A percentile compares a stretch with the other conserved stretches of the same genome.
phyloP scores from a whole-genome alignment of 768 basidiomycete genomes.

The Mycena metata region DNA sequence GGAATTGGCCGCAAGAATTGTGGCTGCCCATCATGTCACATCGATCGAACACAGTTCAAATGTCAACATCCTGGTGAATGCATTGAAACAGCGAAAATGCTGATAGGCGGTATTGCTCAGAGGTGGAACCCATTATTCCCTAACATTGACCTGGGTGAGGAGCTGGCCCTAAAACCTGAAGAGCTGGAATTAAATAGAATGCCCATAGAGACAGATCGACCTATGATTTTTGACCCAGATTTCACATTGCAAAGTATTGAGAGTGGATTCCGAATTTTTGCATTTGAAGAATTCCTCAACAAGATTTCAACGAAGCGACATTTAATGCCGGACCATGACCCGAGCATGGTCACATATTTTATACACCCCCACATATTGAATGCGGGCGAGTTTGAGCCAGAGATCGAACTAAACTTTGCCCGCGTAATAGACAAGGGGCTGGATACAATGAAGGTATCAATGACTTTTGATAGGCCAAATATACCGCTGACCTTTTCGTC shows the following conservation, averaged over 20 bases:
- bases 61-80: neutral
- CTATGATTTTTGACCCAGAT: neutral
- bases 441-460: too few relatives aligned
- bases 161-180: neutral
- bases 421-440: too few relatives aligned
- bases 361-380: neutral
- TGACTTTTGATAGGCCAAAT: too few relatives aligned
- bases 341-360: neutral
- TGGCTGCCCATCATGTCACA: neutral
- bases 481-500: too few relatives aligned
- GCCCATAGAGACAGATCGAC: neutral
- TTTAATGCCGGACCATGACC: neutral
- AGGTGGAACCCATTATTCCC: neutral
- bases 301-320: neutral
- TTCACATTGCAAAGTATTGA: neutral
- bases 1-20: constrained; percentile 1
- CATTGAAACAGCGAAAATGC: neutral
- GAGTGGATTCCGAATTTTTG: constrained; percentile 4
- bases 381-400: neutral
- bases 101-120: neutral
- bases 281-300: neutral
- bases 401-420: too few relatives aligned
- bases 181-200: neutral
- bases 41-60: neutral
- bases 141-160: neutral